Evolutionary conservation across 805 yeast species (phyloP), one percentile per base, ranked within the genome.

Genomic region (Schizosaccharomyces pombe): DNA sequence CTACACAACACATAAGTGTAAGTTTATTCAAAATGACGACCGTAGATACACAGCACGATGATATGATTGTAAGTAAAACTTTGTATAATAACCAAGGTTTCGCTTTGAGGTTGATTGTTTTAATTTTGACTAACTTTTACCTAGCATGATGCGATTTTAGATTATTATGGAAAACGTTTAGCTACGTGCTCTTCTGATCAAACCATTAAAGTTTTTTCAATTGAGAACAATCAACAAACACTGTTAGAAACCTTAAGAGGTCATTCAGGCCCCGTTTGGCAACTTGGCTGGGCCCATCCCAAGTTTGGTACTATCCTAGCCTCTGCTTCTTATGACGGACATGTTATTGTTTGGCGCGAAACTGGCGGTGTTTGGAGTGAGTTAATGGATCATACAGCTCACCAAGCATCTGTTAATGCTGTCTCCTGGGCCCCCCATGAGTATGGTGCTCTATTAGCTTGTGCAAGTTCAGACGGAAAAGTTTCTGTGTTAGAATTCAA

Each of bases 251-350:
- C 97, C 1, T 71, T 91, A 58, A 73, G 76, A 52, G 96, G 94
- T 34, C 98, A 91, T 67, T 95, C 86, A 58, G 98, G 97, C 33
- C 97, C 98, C 11, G 96, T 91, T 52, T 91, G 98, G 98, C 95
- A 89, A 69, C 94, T 86, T 22, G 78, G 85, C 55, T 91, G 98
- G 98, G 97, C 97, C 2, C 98, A 91, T 65, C 98, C 98, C 32
- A 89, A 89, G 67, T 91, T 89, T 64, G 98, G 98, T 40, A 81
- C 85, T 12, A 85, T 89, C 58, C 73, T 91, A 59, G 98, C 98
- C 1, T 82, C 94, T 28, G 85, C 94, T 61, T 85, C 95, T 1
- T 91, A 85, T 64, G 96, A 91, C 65, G 98, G 98, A 55, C 82
- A 82, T 63, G 96, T 85, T 16, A 70, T 87, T 57, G 79, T 91